Conservation (phyloP, 768 basidiomycete genomes). For the Trametes gibbosa region DNA sequence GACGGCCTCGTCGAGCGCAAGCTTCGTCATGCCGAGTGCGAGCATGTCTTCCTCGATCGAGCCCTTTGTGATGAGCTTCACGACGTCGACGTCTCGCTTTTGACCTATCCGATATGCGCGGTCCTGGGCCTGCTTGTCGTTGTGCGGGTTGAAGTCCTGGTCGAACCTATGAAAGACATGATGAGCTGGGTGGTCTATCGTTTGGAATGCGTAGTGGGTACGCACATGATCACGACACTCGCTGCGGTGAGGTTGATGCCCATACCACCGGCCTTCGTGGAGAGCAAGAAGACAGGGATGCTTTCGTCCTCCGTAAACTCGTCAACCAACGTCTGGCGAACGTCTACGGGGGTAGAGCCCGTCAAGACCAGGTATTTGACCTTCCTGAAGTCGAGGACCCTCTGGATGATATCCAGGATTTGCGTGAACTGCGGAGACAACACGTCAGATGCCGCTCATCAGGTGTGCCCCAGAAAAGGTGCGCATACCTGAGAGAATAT, state of each 20-base stretch:
- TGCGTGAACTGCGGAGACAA: slow-evolving; percentile 74
- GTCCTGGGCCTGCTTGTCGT: slow-evolving; percentile 97
- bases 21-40: slow-evolving; percentile 82
- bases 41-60: slow-evolving; percentile 98
- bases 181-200: no score
- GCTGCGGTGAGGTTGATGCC: slow-evolving; percentile 97
- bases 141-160: slow-evolving; percentile 97
- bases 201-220: neutral
- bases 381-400: slow-evolving; percentile 66
- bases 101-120: slow-evolving; percentile 97
- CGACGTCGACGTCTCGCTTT: slow-evolving; percentile 89
- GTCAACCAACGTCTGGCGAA: slow-evolving; percentile 90
- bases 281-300: slow-evolving; percentile 87
- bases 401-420: slow-evolving; percentile 89
- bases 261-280: slow-evolving; percentile 93
- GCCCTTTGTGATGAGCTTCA: slow-evolving; percentile 87
- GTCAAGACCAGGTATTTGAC: slow-evolving; percentile 84
- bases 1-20: slow-evolving; percentile 91
- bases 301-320: slow-evolving; percentile 87
- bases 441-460: neutral
- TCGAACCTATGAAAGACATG: slow-evolving; percentile 62
- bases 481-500: slow-evolving; percentile 87
- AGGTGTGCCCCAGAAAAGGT: neutral
- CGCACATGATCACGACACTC: slow-evolving; percentile 89
- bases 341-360: slow-evolving; percentile 90